Conservation (phyloP, 108 stramenopile genomes). For the Phaeodactylum tricornutum region DNA sequence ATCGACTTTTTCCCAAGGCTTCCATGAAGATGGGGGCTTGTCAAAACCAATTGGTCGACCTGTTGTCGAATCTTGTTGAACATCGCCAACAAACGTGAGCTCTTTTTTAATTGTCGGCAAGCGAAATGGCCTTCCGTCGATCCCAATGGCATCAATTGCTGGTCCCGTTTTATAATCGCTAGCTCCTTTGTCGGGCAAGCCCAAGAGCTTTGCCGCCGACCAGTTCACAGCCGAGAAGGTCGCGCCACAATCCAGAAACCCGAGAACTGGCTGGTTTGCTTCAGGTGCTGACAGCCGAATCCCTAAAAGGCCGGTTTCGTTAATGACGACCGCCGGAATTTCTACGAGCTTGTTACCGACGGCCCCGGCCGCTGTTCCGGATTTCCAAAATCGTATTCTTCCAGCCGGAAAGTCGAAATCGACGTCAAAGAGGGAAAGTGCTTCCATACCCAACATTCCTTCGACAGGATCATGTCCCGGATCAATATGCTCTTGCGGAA, state of each 20-base stretch:
- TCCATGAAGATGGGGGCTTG: slow-evolving; percentile 39
- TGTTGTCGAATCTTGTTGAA: slow-evolving; percentile 18
- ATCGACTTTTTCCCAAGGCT: slow-evolving; percentile 47
- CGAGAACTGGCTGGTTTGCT: slow-evolving; percentile 46
- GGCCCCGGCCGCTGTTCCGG: slow-evolving; percentile 27
- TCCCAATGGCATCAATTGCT: slow-evolving; percentile 38
- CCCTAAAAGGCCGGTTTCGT: slow-evolving; percentile 60
- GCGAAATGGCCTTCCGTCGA: slow-evolving; percentile 50
- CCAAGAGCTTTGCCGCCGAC: slow-evolving; percentile 45
- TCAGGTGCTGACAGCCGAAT: slow-evolving; percentile 33
- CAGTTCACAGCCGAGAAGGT: slow-evolving; percentile 59
- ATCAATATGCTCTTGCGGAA: slow-evolving; percentile 49
- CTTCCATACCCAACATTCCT: slow-evolving; percentile 77
- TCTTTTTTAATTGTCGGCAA: slow-evolving; percentile 33
- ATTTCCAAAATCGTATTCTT: slow-evolving; percentile 51
- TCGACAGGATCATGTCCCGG: slow-evolving; percentile 46
- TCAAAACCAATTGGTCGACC: slow-evolving; percentile 32
- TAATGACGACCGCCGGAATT: slow-evolving; percentile 56
- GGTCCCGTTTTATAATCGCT: slow-evolving; percentile 36
- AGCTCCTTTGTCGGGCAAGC: slow-evolving; percentile 33
- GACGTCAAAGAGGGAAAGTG: slow-evolving; percentile 55
- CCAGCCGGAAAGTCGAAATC: slow-evolving; percentile 66
- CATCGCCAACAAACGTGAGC: slow-evolving; percentile 46
- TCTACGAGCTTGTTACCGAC: slow-evolving; percentile 16
- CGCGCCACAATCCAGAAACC: slow-evolving; percentile 64